Conservation (phyloP, 768 basidiomycete genomes). For the Hygrophoropsis aurantiaca region DNA sequence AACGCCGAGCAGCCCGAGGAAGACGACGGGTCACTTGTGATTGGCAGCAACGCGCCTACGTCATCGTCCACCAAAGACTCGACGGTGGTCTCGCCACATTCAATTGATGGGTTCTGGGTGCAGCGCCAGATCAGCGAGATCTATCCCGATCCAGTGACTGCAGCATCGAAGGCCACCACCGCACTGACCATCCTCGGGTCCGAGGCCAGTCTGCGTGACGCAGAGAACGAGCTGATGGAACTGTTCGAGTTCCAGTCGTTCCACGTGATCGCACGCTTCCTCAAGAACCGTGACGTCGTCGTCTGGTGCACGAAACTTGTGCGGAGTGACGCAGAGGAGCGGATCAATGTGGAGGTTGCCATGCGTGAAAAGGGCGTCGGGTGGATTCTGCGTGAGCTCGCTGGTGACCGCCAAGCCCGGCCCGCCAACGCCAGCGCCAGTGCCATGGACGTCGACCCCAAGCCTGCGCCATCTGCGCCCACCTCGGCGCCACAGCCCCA, state of each 20-base stretch:
- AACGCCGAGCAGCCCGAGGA: constrained; percentile 47
- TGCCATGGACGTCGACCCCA: constrained; percentile 85
- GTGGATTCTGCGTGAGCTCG: constrained; percentile 90
- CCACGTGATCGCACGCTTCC: constrained; percentile 84
- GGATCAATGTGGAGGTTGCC: constrained; percentile 91
- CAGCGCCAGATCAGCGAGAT: constrained; percentile 90
- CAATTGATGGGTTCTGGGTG: constrained; percentile 98
- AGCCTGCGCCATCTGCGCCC: constrained; percentile 83
- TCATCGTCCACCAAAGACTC: constrained; percentile 81
- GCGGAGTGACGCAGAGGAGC: constrained; percentile 83
- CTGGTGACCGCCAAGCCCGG: constrained; percentile 75
- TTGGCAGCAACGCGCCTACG: constrained; percentile 69
- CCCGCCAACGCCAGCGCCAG: constrained; percentile 41
- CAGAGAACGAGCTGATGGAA: constrained; percentile 96
- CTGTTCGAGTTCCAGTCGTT: constrained; percentile 93
- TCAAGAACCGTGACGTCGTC: constrained; percentile 93
- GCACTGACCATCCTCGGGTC: constrained; percentile 86
- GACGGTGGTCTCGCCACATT: constrained; percentile 86
- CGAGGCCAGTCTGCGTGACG: constrained; percentile 85
- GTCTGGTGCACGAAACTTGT: constrained; percentile 98
- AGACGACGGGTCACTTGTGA: constrained; percentile 71
- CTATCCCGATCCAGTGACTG: constrained; percentile 92
- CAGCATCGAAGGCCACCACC: constrained; percentile 84
- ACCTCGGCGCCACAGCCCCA: constrained; percentile 88
- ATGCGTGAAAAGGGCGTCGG: constrained; percentile 98